A percentile compares a stretch with the other conserved stretches of the same genome.
Conservation (phyloP, 2,329 filamentous ascomycete genomes). For the Alternaria arbusti region DNA sequence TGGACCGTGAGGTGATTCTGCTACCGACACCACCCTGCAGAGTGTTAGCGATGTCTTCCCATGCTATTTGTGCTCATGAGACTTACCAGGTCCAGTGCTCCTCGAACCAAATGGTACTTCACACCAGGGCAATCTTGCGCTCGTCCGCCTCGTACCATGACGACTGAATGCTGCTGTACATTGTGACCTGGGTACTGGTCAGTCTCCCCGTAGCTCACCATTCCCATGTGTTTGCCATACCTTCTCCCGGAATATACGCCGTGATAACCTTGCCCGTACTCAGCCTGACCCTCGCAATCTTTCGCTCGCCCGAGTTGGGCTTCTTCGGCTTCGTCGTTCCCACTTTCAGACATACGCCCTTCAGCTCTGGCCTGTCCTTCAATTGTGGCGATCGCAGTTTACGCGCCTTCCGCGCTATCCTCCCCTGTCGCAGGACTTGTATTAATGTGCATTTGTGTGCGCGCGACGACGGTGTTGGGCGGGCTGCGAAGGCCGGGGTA, state of each 20-base stretch:
- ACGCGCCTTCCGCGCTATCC: constrained; percentile 78
- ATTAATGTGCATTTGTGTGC: constrained; percentile 55
- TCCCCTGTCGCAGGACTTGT: constrained; percentile 70
- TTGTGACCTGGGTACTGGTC: constrained; percentile 72
- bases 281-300: constrained; percentile 89
- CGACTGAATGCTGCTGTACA: constrained; percentile 97
- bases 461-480: constrained; percentile 49
- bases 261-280: constrained; percentile 87
- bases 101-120: constrained; percentile 90
- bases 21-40: constrained; percentile 85
- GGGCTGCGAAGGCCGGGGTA: constrained; percentile 28
- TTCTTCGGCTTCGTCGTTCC: constrained; percentile 97
- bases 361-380: constrained; percentile 77
- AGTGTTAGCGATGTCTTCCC: constrained; percentile 25
- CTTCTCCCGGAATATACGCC: constrained; percentile 95
- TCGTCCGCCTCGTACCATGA: constrained; percentile 90
- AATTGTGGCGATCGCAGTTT: constrained; percentile 90
- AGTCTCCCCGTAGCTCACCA: constrained; percentile 1
- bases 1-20: constrained; percentile 83
- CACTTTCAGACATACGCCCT: constrained; percentile 95
- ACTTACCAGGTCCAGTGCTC: constrained; percentile 89
- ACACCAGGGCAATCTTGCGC: constrained; percentile 98
- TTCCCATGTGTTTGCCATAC: constrained; percentile 46
- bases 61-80: background rate
- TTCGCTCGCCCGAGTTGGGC: constrained; percentile 96